These are phyloP conservation scores for Triticum monococcum DNA, from an alignment of 176 grass and related monocot species.

Conservation along the genomic window DNA sequence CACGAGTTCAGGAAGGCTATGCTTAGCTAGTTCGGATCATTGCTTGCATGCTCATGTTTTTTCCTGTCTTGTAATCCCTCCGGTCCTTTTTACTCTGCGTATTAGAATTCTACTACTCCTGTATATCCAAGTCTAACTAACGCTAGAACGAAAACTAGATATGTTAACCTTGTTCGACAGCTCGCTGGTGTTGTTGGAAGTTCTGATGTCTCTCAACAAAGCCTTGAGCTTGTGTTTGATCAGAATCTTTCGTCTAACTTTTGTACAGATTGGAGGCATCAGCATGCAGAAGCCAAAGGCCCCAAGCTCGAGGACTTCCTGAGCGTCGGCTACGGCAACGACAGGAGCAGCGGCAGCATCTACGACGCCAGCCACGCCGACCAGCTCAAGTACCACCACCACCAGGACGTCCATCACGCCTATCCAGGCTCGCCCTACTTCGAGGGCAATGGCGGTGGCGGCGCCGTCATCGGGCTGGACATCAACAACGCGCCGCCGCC, in stretches of 20 bases:
- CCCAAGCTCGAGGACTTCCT: conserved; percentile 87
- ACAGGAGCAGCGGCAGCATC: conserved; percentile 29
- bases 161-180: not conserved
- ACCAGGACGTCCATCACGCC: conserved; percentile 32
- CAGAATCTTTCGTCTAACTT: not conserved
- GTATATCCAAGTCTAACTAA: not conserved
- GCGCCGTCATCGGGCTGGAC: conserved; percentile 30
- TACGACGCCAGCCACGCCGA: conserved; percentile 32
- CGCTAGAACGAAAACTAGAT: not conserved
- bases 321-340: conserved; percentile 46
- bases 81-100: too few relatives aligned
- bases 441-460: conserved; percentile 10
- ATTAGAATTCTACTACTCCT: too few relatives aligned
- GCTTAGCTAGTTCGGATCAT: not conserved
- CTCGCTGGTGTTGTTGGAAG: not conserved
- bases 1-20: not conserved
- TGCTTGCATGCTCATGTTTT: not conserved
- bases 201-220: too few relatives aligned
- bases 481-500: conserved; percentile 75
- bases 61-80: too few relatives aligned
- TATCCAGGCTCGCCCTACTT: conserved; percentile 36
- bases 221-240: not conserved
- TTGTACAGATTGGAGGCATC: conserved; percentile 59
- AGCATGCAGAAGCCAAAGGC: conserved; percentile 40
- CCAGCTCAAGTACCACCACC: conserved; percentile 38